Base-by-base conservation (phyloP, 805 yeast species). In the Debaryomyces tyrocola region DNA sequence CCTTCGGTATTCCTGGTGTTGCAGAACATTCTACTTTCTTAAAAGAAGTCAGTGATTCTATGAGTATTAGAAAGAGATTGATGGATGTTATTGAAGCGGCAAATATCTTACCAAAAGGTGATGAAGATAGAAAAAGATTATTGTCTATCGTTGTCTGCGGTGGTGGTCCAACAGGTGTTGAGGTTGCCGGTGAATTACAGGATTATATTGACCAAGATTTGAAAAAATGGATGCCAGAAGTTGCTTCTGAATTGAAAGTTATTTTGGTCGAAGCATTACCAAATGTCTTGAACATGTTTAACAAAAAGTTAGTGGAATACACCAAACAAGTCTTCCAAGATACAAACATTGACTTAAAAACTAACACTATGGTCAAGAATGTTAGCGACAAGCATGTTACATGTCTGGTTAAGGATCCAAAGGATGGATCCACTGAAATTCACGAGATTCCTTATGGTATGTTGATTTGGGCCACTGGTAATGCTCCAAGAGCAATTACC, bases 81-180 rank as follows among this genome's bases (percentile, higher is more conserved):
- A 87, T 90, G 85, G 89, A 88, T 64, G 80, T 87, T 58, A 84
- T 91, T 60, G 97, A 92, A 74, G 86, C 90, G 52, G 96, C 97
- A 37, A 82, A 87, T 57, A 74, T 85, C 54, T 79, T 90, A 57
- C 88, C 94, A 47, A 79, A 79, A 56, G 84, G 74, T 45, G 88
- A 82, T 56, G 83, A 84, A 17, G 96, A 88, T 66, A 83, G 97
- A 70, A 80, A 83, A 70, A 82, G 96, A 67, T 78, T 92, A 59
- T 79, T 91, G 64, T 86, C 85, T 52, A 84, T 90, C 58, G 92
- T 92, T 52, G 96, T 92, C 52, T 95, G 94, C 56, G 98, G 98
- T 61, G 98, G 97, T 70, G 98, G 98, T 54, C 97, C 98, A 65
- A 91, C 98, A 37, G 98, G 98, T 74, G 97, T 91, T 52, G 97